Base-by-base conservation (phyloP, 2,329 filamentous ascomycete genomes). In the Venturia nashicola region DNA sequence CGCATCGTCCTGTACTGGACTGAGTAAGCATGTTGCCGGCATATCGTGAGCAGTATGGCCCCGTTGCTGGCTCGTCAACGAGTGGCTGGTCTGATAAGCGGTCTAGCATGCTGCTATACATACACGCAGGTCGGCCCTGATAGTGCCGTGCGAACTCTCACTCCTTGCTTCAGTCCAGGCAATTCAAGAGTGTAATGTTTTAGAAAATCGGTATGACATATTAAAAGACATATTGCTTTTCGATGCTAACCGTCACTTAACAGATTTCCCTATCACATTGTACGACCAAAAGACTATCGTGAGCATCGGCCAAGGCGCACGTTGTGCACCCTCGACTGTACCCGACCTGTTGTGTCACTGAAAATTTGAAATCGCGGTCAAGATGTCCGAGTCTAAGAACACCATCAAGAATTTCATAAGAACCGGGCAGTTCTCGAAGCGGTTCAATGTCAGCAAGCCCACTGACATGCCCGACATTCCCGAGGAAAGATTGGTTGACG, bases 361-460 rank as follows among this genome's bases (percentile, higher is more conserved):
- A 40, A 3, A 44, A 61, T 36, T 34, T n/a, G 6, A 36, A 57
- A 57, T 36, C 27, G 51, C 51, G 32, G 44, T 55, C 61, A 63
- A 36, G 34, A 63, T 63, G 61, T 62, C 60, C 2, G 42, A 43
- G 14, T 62, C 60, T 12, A 63, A 59, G 51, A 57, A 36, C 51
- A 57, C 32, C 61, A 64, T 64, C 40, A 64, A 64, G 42, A 59
- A 64, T 12, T 64, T 64, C 42, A 64, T 64, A 32, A 40, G 43
- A 20, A 62, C 42, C 32, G 61, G 61, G 34, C 42, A 62, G 43
- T 62, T 62, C 42, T 46, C 61, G n/a, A 59, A 61, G 20, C 46
- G 51, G 20, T 59, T 63, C 61, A 63, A 63, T 36, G 46, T 63
- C 46, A 63, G 51, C 51, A 55, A 59, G 51, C 62, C 62, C n/a